A percentile compares a stretch with the other conserved stretches of the same genome.
phyloP scores from a whole-genome alignment of 495 filamentous ascomycete genomes.

The Xylaria curta region DNA sequence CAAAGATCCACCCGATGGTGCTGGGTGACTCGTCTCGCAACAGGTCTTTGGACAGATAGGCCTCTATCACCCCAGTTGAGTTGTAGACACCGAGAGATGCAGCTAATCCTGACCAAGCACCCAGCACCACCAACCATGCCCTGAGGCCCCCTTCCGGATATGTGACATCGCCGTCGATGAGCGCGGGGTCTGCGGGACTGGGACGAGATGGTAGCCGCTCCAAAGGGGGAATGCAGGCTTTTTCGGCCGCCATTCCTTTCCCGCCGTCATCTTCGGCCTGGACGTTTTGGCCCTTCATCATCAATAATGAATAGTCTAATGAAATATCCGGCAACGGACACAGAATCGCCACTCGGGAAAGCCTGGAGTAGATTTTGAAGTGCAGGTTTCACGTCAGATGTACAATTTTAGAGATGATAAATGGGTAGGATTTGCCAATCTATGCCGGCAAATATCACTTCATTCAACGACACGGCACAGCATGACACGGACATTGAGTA shows the following conservation, averaged over 20 bases:
- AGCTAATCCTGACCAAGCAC: constrained; percentile 64
- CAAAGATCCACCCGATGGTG: constrained; percentile 71
- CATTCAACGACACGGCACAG: background rate
- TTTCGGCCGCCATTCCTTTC: background rate
- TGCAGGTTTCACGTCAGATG: background rate
- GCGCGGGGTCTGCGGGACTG: background rate
- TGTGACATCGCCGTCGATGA: constrained; percentile 34
- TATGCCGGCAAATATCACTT: background rate
- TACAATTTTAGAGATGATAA: background rate
- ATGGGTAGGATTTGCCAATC: background rate
- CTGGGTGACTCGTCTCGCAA: constrained; percentile 58
- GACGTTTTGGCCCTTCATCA: background rate
- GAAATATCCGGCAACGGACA: background rate
- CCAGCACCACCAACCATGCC: constrained; percentile 67
- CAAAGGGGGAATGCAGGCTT: background rate
- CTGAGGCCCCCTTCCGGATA: constrained; percentile 66
- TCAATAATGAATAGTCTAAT: background rate
- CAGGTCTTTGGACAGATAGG: constrained; percentile 66
- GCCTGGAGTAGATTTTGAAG: background rate
- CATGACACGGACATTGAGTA: background rate
- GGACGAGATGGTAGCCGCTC: background rate
- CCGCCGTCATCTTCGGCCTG: background rate
- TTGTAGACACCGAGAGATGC: constrained; percentile 70
- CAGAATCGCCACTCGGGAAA: background rate
- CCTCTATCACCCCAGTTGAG: constrained; percentile 67